Conservation (phyloP, 176 grass and related monocot species). For the Dactylis glomerata region DNA sequence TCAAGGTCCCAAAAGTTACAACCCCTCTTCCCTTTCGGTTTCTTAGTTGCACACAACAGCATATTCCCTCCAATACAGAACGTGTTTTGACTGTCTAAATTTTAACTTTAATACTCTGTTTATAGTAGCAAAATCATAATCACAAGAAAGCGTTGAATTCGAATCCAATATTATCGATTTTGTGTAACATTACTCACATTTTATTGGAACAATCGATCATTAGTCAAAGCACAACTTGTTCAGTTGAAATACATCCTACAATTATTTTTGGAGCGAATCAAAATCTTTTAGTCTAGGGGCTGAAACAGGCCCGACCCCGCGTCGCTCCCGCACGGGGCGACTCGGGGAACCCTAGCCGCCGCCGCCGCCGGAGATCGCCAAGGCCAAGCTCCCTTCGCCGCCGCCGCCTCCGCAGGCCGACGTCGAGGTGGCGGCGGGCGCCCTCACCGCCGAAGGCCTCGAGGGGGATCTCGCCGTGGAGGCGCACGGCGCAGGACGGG, state of each 20-base stretch:
- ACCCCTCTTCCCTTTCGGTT: not conserved
- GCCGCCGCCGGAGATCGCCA: no score
- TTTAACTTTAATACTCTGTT: not conserved
- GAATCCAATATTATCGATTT: not conserved
- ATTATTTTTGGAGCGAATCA: no score
- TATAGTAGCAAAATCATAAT: not conserved
- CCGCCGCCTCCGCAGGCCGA: no score
- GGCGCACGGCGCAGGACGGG: no score
- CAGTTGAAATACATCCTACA: not conserved
- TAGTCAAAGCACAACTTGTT: not conserved
- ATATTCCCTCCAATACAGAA: not conserved
- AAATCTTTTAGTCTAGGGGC: no score
- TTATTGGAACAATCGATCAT: not conserved
- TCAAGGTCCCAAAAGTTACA: conserved; percentile 40
- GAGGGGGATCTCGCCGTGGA: no score
- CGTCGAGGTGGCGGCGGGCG: no score
- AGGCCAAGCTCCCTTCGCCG: no score
- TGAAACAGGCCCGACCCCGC: no score
- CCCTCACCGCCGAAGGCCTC: no score
- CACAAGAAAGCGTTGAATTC: not conserved
- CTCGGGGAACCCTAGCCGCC: no score
- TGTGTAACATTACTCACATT: not conserved
- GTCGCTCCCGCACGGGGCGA: no score
- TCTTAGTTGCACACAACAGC: not conserved
- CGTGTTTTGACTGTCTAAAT: not conserved